Conservation (phyloP, 352 stramenopile genomes). For the Phytophthora multivora region DNA sequence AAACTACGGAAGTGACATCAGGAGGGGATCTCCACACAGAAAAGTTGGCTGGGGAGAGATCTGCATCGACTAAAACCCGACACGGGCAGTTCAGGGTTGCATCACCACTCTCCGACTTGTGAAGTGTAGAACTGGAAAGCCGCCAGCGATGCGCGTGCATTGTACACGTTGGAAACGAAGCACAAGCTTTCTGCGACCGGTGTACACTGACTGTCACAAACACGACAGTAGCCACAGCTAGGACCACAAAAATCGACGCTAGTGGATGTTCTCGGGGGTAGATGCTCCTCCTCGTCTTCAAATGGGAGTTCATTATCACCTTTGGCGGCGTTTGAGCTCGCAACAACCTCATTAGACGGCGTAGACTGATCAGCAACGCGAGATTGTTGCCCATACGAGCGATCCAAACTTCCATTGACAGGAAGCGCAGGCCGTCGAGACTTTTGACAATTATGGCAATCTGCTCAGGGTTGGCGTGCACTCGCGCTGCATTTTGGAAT, state of each 20-base stretch:
- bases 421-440: conserved; percentile 34
- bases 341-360: conserved; percentile 24
- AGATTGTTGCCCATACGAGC: conserved; percentile 39
- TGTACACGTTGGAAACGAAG: conserved; percentile 16
- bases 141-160: conserved; percentile 27
- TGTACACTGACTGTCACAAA: conserved; percentile 11
- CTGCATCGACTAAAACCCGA: conserved; percentile 31
- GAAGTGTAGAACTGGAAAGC: conserved; percentile 2
- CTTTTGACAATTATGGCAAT: conserved; percentile 27
- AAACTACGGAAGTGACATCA: conserved; percentile 22
- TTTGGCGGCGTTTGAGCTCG: background rate
- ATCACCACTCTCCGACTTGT: background rate
- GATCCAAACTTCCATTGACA: conserved; percentile 32
- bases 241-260: conserved; percentile 10
- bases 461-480: conserved; percentile 31
- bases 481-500: conserved; percentile 27
- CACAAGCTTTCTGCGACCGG: conserved; percentile 22
- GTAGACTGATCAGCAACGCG: conserved; percentile 24
- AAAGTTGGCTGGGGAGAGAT: conserved; percentile 19
- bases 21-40: conserved; percentile 26
- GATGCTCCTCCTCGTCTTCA: conserved; percentile 2
- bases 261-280: conserved; percentile 30
- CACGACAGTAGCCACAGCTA: conserved; percentile 17
- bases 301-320: background rate
- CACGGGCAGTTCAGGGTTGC: conserved; percentile 34